These are phyloP conservation scores for Leishmania guyanensis DNA, from an alignment of 208 protist species.

Conservation along the genomic window DNA sequence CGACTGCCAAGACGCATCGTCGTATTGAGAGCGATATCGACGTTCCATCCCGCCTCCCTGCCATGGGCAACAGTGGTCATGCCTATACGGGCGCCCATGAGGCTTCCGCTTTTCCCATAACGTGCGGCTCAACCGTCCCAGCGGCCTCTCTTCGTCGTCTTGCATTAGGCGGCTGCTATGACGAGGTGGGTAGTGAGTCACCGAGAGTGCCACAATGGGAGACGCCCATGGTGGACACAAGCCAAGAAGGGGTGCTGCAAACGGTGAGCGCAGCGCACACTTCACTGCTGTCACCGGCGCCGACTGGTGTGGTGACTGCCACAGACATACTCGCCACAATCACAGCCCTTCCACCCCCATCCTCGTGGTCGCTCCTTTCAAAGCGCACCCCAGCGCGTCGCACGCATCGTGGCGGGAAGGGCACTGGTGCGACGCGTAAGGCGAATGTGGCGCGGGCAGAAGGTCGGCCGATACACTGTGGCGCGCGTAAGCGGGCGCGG, in stretches of 20 bases:
- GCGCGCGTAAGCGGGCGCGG: not conserved
- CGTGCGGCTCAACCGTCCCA: too few species aligned
- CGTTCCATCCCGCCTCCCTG: not conserved
- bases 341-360: constrained; percentile 13
- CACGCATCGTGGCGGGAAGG: not conserved
- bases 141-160: not conserved
- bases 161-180: too few species aligned
- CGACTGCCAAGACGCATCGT: not conserved
- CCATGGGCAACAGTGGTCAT: not conserved
- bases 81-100: not conserved
- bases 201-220: not conserved
- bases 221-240: not conserved
- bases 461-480: not conserved
- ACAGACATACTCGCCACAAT: constrained; percentile 35
- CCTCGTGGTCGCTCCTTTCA: not conserved
- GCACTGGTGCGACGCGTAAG: not conserved
- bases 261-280: not conserved
- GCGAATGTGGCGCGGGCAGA: not conserved
- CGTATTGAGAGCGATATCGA: not conserved
- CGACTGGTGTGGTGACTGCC: constrained; percentile 6
- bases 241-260: not conserved
- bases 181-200: not conserved
- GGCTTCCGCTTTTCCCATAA: not conserved
- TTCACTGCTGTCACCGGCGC: not conserved
- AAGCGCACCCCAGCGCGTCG: not conserved